Evolutionary conservation across 164 flowering plant genomes (phyloP).

Genomic region (Chimonanthus praecox): DNA sequence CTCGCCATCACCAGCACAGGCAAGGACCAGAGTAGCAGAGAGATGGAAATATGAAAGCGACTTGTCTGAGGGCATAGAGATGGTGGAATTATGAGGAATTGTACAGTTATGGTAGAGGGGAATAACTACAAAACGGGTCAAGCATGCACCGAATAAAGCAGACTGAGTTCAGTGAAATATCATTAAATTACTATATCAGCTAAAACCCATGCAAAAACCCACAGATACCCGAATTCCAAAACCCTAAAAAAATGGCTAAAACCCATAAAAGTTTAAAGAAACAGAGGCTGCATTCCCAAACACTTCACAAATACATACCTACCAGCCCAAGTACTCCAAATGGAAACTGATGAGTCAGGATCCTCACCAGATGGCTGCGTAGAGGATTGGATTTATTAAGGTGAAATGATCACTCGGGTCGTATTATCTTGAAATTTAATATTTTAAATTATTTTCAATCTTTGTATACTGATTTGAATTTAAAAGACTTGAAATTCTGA

Average conservation of each 20-base stretch:
- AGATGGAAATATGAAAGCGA: conserved; percentile 27
- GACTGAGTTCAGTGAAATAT: conserved; percentile 6
- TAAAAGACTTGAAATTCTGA: too few relatives aligned
- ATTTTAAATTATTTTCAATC: too few relatives aligned
- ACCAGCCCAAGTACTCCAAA: not conserved
- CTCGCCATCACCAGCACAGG: too few relatives aligned
- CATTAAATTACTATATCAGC: conserved; percentile 32
- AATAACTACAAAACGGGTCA: conserved; percentile 42
- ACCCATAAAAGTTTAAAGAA: not conserved
- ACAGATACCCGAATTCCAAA: conserved; percentile 8
- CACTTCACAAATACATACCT: not conserved
- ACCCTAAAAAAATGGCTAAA: not conserved
- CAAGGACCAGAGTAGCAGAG: not conserved
- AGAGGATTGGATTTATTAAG: too few relatives aligned
- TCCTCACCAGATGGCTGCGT: too few relatives aligned
- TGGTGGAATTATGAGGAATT: conserved; percentile 26
- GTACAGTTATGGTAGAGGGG: conserved; percentile 24
- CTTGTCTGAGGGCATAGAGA: conserved; percentile 28
- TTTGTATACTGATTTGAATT: too few relatives aligned
- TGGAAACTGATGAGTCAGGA: not conserved
- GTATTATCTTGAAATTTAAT: too few relatives aligned
- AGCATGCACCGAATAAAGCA: conserved; percentile 32
- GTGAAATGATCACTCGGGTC: too few relatives aligned
- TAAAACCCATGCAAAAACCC: conserved; percentile 7
- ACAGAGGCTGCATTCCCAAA: not conserved